phyloP scores from a whole-genome alignment of 805 yeast genomes.

The Kazachstania africana region DNA sequence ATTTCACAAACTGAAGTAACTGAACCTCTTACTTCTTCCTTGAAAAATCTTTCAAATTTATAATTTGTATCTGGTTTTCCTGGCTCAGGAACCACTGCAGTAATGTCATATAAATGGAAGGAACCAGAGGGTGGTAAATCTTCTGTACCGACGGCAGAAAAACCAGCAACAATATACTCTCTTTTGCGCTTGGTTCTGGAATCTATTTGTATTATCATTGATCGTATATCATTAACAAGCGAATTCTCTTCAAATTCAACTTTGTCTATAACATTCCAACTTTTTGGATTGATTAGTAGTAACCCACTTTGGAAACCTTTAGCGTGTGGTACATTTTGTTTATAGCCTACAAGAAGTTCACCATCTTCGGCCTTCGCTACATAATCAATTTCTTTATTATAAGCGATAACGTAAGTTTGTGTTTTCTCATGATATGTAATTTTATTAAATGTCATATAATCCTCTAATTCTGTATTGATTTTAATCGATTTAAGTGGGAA shows the following conservation, averaged over 20 bases:
- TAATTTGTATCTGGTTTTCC: conserved; percentile 74
- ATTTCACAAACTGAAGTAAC: conserved; percentile 67
- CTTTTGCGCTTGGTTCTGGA: conserved; percentile 34
- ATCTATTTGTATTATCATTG: conserved; percentile 28
- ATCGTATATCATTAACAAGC: conserved; percentile 30
- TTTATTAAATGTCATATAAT: conserved; percentile 41
- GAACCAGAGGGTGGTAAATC: conserved; percentile 73
- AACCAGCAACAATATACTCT: conserved; percentile 69
- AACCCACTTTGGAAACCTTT: conserved; percentile 46
- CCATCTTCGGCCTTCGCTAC: conserved; percentile 68
- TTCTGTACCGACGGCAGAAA: conserved; percentile 65
- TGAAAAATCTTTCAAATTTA: conserved; percentile 59
- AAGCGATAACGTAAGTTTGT: conserved; percentile 50
- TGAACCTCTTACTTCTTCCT: conserved; percentile 74
- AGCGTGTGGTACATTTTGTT: conserved; percentile 38
- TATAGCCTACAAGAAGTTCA: conserved; percentile 42
- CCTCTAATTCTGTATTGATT: conserved; percentile 31
- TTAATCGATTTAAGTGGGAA: conserved; percentile 44
- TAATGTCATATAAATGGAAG: conserved; percentile 60
- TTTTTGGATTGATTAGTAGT: conserved; percentile 56
- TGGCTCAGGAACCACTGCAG: conserved; percentile 82
- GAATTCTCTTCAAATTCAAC: conserved; percentile 59
- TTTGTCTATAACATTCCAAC: conserved; percentile 68
- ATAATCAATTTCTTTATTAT: conserved; percentile 47
- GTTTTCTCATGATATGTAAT: conserved; percentile 61